Evolutionary conservation across 2,329 filamentous ascomycete species (phyloP), one percentile per base, ranked within the genome.

Genomic region (Colletotrichum sp.): DNA sequence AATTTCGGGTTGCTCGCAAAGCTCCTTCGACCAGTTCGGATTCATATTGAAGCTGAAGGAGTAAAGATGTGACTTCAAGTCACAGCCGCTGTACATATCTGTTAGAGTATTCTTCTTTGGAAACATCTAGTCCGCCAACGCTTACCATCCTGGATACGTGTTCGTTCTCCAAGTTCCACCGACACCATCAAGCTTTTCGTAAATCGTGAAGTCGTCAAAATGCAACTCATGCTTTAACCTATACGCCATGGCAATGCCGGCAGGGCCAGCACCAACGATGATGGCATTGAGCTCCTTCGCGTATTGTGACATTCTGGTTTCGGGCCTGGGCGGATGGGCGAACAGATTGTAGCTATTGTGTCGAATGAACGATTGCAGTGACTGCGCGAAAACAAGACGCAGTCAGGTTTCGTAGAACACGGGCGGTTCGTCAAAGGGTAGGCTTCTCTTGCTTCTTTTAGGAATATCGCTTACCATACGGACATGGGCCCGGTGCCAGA

Each of bases 41-140:
- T 87, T 87, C 13, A 83, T 78, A 21, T 83, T 85, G 78, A 86
- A 87, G 49, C 83, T 85, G 80, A 85, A 87, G 0, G 85, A 86
- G 71, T 87, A 87, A 4, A 87, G 81, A 78, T 86, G 84, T 1
- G 82, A 82, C 15, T 81, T 79, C n/a, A 86, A 78, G 78, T 85
- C 80, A 57, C 78, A 80, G 49, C 80, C 79, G 64, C 80, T 79
- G 62, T 5, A 18, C 4, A 28, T 4, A 24, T 34, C 12, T 12
- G 26, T 70, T 24, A 70, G 68, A 24, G 16, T 34, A 18, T 62
- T 34, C 26, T 18, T 34, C 55, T 28, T 10, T 39, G n/a, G 21
- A 15, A 26, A 71, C 30, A 62, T 55, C 39, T 21, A 30, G 24
- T 52, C n/a, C 44, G 12, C n/a, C 16, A 39, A 24, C 34, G 72